Percentiles rank a stretch among this genome's conserved stretches.
Evolutionary conservation across 2,329 filamentous ascomycete species (phyloP).

Genomic region (Penicillium sp.): DNA sequence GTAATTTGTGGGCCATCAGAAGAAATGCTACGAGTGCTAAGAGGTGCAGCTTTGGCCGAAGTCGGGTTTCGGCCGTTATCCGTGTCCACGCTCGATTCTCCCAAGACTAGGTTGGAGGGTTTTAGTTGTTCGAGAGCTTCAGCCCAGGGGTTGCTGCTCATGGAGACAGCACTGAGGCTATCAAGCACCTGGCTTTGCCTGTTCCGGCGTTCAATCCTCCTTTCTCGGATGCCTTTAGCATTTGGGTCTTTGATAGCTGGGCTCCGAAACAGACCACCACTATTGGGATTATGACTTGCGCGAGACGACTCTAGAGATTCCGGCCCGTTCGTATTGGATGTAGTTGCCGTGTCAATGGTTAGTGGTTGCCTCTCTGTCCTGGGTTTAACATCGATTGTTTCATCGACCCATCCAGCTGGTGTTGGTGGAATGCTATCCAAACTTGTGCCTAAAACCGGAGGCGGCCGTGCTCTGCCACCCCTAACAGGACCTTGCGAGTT

Average conservation of each 20-base stretch:
- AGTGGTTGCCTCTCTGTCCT: too few relatives aligned
- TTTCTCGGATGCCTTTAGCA: constrained; percentile 55
- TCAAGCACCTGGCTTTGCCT: constrained; percentile 43
- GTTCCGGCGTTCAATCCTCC: constrained; percentile 55
- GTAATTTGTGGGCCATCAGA: constrained; percentile 32
- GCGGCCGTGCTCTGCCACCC: constrained; percentile 20
- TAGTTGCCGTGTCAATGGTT: constrained; percentile 36
- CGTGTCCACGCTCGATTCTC: constrained; percentile 22
- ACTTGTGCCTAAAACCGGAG: constrained; percentile 32
- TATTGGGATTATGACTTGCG: too few relatives aligned
- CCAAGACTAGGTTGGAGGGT: constrained; percentile 46
- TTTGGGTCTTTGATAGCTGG: constrained; percentile 47
- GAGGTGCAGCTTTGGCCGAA: constrained; percentile 37
- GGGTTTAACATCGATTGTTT: constrained; percentile 31
- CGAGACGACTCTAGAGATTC: constrained; percentile 35
- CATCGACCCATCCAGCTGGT: constrained; percentile 40
- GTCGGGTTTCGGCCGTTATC: constrained; percentile 28
- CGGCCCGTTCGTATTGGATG: constrained; percentile 11
- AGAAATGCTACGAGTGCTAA: constrained; percentile 34
- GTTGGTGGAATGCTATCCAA: constrained; percentile 39
- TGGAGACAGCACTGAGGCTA: constrained; percentile 34
- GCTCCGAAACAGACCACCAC: constrained; percentile 47
- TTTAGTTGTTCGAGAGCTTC: constrained; percentile 40
- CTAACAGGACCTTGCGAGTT: too few relatives aligned
- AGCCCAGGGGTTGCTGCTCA: constrained; percentile 39